phyloP scores from a whole-genome alignment of 768 basidiomycete genomes.

The Pleurotus sapidus region DNA sequence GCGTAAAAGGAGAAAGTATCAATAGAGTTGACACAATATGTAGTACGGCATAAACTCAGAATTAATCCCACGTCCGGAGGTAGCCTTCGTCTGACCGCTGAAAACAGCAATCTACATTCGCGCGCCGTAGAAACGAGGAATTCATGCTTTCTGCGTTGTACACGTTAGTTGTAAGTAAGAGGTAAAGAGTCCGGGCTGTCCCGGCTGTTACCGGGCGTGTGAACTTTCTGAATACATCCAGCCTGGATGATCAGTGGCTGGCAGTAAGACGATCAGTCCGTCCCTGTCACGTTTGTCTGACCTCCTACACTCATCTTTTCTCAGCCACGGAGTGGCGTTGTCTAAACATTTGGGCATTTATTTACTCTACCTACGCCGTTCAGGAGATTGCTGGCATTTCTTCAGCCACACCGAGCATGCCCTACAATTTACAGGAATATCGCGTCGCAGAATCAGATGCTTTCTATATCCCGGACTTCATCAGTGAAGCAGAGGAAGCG shows the following conservation, averaged over 20 bases:
- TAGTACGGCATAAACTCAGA: background rate
- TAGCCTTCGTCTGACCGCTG: background rate
- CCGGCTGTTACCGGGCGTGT: conserved; percentile 3
- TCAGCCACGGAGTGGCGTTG: too few relatives aligned
- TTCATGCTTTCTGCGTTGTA: background rate
- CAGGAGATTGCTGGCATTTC: too few relatives aligned
- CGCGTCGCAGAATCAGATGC: conserved; percentile 1
- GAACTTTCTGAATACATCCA: background rate
- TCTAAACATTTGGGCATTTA: too few relatives aligned
- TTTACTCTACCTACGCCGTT: too few relatives aligned
- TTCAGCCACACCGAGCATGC: too few relatives aligned
- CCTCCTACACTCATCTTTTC: too few relatives aligned
- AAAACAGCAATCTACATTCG: background rate
- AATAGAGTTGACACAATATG: background rate
- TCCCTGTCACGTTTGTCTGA: too few relatives aligned
- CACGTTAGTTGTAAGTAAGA: background rate
- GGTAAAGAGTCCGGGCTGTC: background rate
- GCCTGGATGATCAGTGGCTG: background rate
- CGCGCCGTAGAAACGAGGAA: background rate
- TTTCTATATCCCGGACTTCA: conserved; percentile 12
- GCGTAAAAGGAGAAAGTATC: background rate
- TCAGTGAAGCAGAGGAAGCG: conserved; percentile 59
- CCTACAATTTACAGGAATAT: conserved; percentile 1
- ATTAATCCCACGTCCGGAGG: background rate
- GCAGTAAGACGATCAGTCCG: too few relatives aligned